phyloP scores from a whole-genome alignment of 2,329 filamentous ascomycete species.

The Calonectria montana region DNA sequence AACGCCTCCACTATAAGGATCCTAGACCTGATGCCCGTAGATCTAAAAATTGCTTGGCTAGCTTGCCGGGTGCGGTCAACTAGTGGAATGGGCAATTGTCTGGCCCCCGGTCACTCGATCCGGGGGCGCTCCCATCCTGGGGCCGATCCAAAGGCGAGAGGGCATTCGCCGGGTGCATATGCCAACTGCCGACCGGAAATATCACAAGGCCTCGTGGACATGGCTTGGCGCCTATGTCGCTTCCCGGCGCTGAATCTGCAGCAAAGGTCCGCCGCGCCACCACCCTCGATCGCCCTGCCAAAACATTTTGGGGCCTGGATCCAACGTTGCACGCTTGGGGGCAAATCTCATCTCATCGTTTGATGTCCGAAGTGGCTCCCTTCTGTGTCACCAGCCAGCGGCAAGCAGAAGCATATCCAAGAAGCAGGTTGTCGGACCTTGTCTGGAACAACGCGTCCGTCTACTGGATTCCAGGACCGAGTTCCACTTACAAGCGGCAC shows the following conservation, averaged over 20 bases:
- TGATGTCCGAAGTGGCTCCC: constrained; percentile 31
- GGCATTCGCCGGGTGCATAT: background rate
- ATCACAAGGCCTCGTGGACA: constrained; percentile 39
- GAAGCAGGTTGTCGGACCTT: constrained; percentile 13
- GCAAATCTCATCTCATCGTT: constrained; percentile 35
- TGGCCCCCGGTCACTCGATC: constrained; percentile 22
- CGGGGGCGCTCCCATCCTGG: constrained; percentile 26
- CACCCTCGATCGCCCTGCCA: constrained; percentile 17
- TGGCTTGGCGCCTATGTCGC: constrained; percentile 35
- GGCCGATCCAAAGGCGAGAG: constrained; percentile 22
- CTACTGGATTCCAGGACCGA: constrained; percentile 20
- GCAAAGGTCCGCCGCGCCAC: constrained; percentile 17
- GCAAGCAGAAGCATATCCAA: constrained; percentile 23
- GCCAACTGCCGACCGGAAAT: constrained; percentile 4
- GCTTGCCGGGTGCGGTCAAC: constrained; percentile 18
- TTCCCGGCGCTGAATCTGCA: constrained; percentile 35
- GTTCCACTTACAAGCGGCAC: constrained; percentile 35
- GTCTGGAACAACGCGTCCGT: constrained; percentile 10
- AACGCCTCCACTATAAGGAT: constrained; percentile 23
- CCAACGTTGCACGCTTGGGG: constrained; percentile 35
- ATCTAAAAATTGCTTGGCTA: constrained; percentile 29
- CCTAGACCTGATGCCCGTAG: constrained; percentile 19
- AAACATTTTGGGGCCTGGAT: constrained; percentile 11
- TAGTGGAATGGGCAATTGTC: constrained; percentile 27
- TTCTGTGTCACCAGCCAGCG: constrained; percentile 30